Evolutionary conservation across 495 filamentous ascomycete genomes (phyloP), one percentile per base, ranked within the genome.

Genomic region (Podospora didyma): DNA sequence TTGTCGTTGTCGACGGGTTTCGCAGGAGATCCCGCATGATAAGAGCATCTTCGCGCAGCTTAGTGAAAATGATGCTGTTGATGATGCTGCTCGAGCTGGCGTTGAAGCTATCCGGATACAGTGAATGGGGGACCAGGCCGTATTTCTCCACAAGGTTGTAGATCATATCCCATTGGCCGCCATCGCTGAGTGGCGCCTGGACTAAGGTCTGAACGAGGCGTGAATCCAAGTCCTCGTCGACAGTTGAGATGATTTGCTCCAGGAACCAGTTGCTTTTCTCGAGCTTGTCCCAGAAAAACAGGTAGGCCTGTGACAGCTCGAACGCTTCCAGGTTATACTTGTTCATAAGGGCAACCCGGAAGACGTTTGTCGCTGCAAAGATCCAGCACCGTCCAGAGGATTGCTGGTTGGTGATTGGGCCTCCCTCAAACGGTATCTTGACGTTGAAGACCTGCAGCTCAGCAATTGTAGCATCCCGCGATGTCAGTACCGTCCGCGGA

Each of bases 211-310:
- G 86, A 11, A 93, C 75, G 11, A 94, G 69, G 19, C 90, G 75
- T 14, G 81, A 76, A 52, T 89, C 87, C 2, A 92, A 75, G 26
- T 84, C 81, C 54, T 89, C 76, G 41, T 83, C 74, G 1, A 79
- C 78, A 0, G 90, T 94, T 53, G 87, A 82, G 39, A 95, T 79
- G 54, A 94, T 83, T 62, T 86, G 84, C 69, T 93, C 89, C 21
- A 94, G 77, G 75, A 94, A 94, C 67, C 79, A 96, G 64, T 95
- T 95, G 7, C 87, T 83, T 68, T 96, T 96, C 72, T 96, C 91
- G 20, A 95, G 80, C 72, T 96, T 96, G 69, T 96, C 90, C 85
- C 88, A 95, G 80, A 89, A 96, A 75, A 92, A 94, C n/a, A 95
- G 80, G 62, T 94, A 96, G 2, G 86, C 82, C 63, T 96, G 91